phyloP scores from a whole-genome alignment of 441 rosid species.

The Bocquillonia castaneifolia region DNA sequence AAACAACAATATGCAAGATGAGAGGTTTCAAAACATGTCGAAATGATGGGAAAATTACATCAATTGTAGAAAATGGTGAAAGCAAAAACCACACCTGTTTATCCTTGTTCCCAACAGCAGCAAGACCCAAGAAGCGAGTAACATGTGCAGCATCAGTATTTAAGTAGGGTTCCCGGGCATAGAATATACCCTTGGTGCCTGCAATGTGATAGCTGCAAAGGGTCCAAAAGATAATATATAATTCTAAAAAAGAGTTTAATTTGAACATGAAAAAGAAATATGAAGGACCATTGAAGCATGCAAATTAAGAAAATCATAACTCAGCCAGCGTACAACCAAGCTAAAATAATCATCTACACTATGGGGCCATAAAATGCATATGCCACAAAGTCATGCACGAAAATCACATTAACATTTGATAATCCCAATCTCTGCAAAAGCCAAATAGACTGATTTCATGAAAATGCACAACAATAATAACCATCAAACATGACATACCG shows the following conservation, averaged over 20 bases:
- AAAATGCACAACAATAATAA: neutral
- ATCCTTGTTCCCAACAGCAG: slow-evolving; percentile 80
- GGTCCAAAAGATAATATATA: slow-evolving; percentile 11
- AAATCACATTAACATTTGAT: too few species aligned
- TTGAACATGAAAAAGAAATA: neutral
- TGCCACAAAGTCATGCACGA: too few species aligned
- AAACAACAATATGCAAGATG: neutral
- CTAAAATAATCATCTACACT: neutral
- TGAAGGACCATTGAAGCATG: neutral
- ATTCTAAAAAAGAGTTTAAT: neutral
- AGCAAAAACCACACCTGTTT: slow-evolving; percentile 56
- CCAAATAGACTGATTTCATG: neutral
- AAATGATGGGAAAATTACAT: slow-evolving; percentile 2
- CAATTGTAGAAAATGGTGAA: neutral
- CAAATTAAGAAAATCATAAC: neutral
- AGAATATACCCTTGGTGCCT: slow-evolving; percentile 75
- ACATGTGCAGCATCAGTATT: slow-evolving; percentile 65
- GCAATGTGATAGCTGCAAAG: slow-evolving; percentile 79
- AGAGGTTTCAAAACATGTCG: slow-evolving; percentile 1
- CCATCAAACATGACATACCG: slow-evolving; percentile 46
- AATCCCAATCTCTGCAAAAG: too few species aligned
- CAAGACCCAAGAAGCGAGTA: slow-evolving; percentile 92
- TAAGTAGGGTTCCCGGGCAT: slow-evolving; percentile 81
- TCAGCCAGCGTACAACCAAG: neutral
- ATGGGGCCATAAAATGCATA: neutral